phyloP scores from a whole-genome alignment of 495 filamentous ascomycete genomes.

The Talaromyces stipitatus region DNA sequence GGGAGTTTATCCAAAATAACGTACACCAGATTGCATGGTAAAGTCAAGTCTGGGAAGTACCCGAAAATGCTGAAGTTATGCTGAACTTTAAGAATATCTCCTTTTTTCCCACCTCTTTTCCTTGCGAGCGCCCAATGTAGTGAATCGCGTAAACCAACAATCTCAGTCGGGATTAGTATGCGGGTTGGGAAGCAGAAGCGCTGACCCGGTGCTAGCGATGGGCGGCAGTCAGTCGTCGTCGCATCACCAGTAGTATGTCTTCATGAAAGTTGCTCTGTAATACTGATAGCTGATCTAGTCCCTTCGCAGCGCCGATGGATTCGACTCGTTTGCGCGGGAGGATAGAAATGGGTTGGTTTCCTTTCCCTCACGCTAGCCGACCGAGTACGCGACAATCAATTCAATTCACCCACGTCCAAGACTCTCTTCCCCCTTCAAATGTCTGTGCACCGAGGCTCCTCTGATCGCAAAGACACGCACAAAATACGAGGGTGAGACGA shows the following conservation, averaged over 20 bases:
- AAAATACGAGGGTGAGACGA: not conserved
- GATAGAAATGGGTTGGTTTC: not conserved
- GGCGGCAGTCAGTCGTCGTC: not conserved
- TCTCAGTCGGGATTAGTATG: conserved; percentile 7
- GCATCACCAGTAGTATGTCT: not conserved
- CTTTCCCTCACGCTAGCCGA: not conserved
- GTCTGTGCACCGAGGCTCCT: not conserved
- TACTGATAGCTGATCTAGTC: not conserved
- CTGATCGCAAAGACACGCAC: not conserved
- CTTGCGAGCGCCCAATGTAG: not conserved
- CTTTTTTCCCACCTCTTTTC: not conserved
- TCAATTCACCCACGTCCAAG: not conserved
- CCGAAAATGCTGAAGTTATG: conserved; percentile 12
- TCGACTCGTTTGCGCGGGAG: not conserved
- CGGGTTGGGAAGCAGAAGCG: conserved; percentile 1
- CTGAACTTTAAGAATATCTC: not conserved
- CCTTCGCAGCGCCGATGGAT: not conserved
- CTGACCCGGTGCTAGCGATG: conserved; percentile 5
- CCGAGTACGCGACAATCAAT: not conserved
- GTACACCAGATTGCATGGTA: conserved; percentile 8
- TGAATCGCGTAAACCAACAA: too few species aligned
- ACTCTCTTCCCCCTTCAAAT: too few species aligned
- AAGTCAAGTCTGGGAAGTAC: not conserved
- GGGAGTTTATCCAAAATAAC: conserved; percentile 9
- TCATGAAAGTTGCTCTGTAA: not conserved